Base-by-base conservation (phyloP, 129 eudicot genomes). In the Flaveria trinervia region DNA sequence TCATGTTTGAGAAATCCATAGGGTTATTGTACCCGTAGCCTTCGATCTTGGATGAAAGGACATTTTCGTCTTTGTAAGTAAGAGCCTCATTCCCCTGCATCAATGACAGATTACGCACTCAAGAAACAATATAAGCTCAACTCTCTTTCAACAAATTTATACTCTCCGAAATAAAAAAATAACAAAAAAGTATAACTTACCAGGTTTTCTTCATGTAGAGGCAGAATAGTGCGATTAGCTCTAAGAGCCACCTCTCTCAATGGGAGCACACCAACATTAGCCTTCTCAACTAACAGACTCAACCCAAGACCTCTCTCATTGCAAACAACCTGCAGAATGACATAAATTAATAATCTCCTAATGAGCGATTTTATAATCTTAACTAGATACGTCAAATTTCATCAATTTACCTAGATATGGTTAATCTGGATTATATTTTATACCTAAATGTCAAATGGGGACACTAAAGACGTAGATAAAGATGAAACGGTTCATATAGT, bases 221-320 rank as follows among this genome's bases (percentile, higher is more conserved):
- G 73, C 39, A 44, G 39, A 87, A 70, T 23, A 77, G 45, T 54
- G 57, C 77, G 80, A 72, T 80, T 81, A 66, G 67, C 72, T 51
- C 78, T 76, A 76, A 71, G 10, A 28, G 57, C 41, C 41, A 36
- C 41, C 41, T 36, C 41, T 36, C 41, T 52, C 44, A 82, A 22
- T 4, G 88, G 84, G 20, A 75, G 79, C 59, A 46, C 68, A 65
- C 86, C 91, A 75, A 49, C 71, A 39, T 82, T 74, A 71, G 89
- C 46, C 71, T 76, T 81, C 75, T 82, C 84, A 36, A 77, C 80
- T 50, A 60, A 15, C 20, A 79, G 14, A 59, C 90, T 87, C 89
- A 84, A 72, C 56, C 92, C 96, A 41, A 88, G 86, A 76, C 96
- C 90, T 77, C 93, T 88, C 72, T 86, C 93, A 73, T 77, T 90